Conservation (phyloP, 2,329 filamentous ascomycete genomes). For the Ceratocystis variospora region DNA sequence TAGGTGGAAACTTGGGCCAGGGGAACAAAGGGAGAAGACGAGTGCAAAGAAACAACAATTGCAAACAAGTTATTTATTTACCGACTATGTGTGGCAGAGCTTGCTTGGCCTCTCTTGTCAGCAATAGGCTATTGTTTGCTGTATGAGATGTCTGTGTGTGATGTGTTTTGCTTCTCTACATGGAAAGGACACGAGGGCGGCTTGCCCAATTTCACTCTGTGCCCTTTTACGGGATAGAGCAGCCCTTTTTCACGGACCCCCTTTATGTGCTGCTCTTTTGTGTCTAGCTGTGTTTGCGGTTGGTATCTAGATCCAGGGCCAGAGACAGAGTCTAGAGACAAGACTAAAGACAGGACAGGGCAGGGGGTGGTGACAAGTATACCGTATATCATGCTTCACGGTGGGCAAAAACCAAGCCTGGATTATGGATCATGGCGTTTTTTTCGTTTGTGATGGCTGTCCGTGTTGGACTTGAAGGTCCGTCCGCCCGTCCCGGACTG, state of each 20-base stretch:
- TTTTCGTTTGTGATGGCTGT: too few relatives aligned
- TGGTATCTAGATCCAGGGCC: neutral
- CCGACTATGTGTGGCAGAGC: neutral
- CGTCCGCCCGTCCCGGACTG: too few relatives aligned
- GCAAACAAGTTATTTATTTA: slow-evolving; percentile 20
- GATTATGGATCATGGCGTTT: neutral
- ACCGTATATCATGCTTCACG: neutral
- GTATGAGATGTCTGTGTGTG: neutral
- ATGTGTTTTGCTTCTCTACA: neutral
- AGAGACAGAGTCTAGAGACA: neutral
- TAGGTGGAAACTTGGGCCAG: neutral
- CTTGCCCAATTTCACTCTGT: too few relatives aligned
- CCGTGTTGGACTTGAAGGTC: too few relatives aligned
- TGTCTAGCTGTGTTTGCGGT: neutral
- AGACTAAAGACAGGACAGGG: neutral
- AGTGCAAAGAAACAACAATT: neutral
- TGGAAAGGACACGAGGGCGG: neutral
- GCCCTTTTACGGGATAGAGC: too few relatives aligned
- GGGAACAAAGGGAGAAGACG: neutral
- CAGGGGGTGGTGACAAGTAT: neutral
- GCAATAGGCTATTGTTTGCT: too few relatives aligned
- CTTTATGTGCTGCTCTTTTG: neutral
- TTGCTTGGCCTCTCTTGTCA: neutral
- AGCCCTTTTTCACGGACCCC: too few relatives aligned
- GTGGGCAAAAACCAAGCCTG: neutral